Evolutionary conservation across 2,329 filamentous ascomycete species (phyloP).

Genomic region (Epichloe scottii): DNA sequence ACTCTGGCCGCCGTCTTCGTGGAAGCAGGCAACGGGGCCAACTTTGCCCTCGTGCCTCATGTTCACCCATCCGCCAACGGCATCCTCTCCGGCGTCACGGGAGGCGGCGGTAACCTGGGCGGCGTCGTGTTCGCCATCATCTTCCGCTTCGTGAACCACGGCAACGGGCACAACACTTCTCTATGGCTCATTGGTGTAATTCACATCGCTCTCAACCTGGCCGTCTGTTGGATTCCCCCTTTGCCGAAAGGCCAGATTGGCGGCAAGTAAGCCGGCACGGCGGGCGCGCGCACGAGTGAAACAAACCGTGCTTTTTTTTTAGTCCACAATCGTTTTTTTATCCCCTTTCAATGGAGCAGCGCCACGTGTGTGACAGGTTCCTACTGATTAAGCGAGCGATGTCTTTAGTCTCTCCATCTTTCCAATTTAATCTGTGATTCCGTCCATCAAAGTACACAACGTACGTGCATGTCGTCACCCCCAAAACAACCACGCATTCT

Average conservation of each 20-base stretch:
- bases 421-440: too few relatives aligned
- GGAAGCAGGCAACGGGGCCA: slow-evolving; percentile 75
- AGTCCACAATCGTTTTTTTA: background rate
- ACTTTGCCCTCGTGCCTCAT: slow-evolving; percentile 78
- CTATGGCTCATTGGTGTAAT: slow-evolving; percentile 78
- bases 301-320: too few relatives aligned
- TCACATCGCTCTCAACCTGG: slow-evolving; percentile 55
- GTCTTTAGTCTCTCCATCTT: background rate
- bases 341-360: background rate
- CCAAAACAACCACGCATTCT: too few relatives aligned
- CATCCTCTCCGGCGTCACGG: slow-evolving; percentile 61
- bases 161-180: slow-evolving; percentile 52
- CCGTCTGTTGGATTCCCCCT: slow-evolving; percentile 43
- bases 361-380: background rate
- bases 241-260: slow-evolving; percentile 35
- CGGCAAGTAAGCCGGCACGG: slow-evolving; percentile 10
- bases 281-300: too few relatives aligned
- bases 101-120: slow-evolving; percentile 71
- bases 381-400: background rate
- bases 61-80: slow-evolving; percentile 77
- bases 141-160: slow-evolving; percentile 57
- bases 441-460: background rate
- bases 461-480: background rate
- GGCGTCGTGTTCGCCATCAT: slow-evolving; percentile 75
- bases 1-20: slow-evolving; percentile 70